Conservation (phyloP, 768 basidiomycete genomes). For the Auriscalpium vulgare region DNA sequence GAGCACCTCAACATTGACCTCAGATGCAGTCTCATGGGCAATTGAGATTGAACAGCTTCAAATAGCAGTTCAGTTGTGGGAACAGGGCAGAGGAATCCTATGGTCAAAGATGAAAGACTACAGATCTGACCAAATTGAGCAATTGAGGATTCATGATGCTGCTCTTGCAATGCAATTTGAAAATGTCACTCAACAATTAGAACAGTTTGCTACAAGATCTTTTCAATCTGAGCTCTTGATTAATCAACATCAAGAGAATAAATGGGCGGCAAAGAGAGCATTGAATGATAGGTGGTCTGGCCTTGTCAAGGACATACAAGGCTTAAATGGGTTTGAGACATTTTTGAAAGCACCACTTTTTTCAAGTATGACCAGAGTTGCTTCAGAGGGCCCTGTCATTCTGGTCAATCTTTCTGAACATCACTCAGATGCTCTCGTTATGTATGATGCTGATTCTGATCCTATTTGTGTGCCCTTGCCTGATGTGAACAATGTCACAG, state of each 20-base stretch:
- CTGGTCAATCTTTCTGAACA: slow-evolving; percentile 2
- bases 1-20: not conserved
- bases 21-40: not conserved
- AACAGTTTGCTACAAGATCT: not conserved
- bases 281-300: not conserved
- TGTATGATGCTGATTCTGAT: not conserved
- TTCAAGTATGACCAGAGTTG: not conserved
- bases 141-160: not conserved
- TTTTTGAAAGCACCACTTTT: slow-evolving; percentile 3
- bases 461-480: slow-evolving; percentile 2
- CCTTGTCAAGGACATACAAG: not conserved
- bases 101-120: not conserved
- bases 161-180: not conserved
- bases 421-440: slow-evolving; percentile 7
- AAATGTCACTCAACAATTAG: not conserved
- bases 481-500: not conserved
- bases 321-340: not conserved
- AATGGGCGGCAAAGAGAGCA: not conserved
- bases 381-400: slow-evolving; percentile 3
- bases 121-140: not conserved
- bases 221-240: not conserved
- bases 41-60: not conserved
- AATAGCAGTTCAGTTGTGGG: not conserved
- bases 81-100: not conserved
- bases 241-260: not conserved